Conservation (phyloP, 148 eudicot genomes). For the Cornus controversa region DNA sequence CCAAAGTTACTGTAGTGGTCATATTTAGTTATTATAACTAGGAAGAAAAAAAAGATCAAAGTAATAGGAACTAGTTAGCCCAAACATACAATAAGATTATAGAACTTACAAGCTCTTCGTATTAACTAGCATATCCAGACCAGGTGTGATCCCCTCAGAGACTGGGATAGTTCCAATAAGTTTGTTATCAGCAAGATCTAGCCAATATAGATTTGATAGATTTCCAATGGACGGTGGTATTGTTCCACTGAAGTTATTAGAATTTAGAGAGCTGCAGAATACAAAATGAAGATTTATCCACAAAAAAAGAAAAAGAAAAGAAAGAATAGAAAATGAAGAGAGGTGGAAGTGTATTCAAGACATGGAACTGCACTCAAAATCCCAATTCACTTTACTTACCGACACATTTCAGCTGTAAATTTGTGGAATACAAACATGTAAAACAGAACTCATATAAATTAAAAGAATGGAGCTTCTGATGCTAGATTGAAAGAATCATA, state of each 20-base stretch:
- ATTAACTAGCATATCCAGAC: conserved; percentile 54
- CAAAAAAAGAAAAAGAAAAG: no score
- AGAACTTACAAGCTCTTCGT: conserved; percentile 60
- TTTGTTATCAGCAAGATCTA: conserved; percentile 58
- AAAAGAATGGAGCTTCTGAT: no score
- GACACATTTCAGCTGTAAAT: no score
- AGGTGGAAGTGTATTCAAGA: not conserved
- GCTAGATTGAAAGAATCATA: not conserved
- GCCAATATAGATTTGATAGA: conserved; percentile 55
- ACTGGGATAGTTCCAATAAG: conserved; percentile 59
- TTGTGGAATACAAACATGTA: not conserved
- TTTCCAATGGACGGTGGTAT: conserved; percentile 51
- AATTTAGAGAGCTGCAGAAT: conserved; percentile 54
- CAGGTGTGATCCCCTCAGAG: conserved; percentile 52
- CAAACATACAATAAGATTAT: not conserved
- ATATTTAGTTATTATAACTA: not conserved
- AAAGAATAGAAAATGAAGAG: not conserved
- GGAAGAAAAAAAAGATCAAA: not conserved
- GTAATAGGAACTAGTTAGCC: not conserved
- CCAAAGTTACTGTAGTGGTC: conserved; percentile 54
- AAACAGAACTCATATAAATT: not conserved
- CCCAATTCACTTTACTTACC: not conserved
- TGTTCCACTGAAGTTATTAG: conserved; percentile 54
- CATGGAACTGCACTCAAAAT: not conserved
- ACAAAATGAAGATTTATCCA: no score